Base-by-base conservation (phyloP, 345 rosid genomes). In the Camelina sativa region DNA sequence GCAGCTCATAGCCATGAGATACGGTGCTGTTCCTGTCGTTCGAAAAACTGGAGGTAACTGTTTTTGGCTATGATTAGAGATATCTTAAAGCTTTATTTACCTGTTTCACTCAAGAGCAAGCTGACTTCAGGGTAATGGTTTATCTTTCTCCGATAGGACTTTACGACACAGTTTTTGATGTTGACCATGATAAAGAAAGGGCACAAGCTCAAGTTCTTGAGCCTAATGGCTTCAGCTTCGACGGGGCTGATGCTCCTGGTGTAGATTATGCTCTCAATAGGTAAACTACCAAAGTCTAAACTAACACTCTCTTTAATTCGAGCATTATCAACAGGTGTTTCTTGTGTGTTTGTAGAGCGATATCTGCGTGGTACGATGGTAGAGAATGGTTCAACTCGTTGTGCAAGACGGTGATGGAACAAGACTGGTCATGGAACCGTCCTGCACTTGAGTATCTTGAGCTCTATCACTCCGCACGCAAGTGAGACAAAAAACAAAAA, bases 361-460 rank as follows among this genome's bases (percentile, higher is more conserved):
- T 93, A 63, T 72, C 97, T 6, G 89, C 84, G 13, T 93, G 93
- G 91, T 85, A 91, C 10, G 87, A 86, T 38, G 84, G 71, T 30
- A 86, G 88, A 69, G 97, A 91, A 3, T 90, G 97, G 95, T 88
- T 94, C 59, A 56, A 87, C 72, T 80, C 85, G 0, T 63, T 90
- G 47, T 84, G 95, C 79, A 84, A 84, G 88, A 94, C 64, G 22
- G 98, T 90, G 73, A 94, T 91, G 98, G 91, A 94, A 79, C 96
- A 94, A 89, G 97, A 94, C 79, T 94, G 98, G 98, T 94, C 97
- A 53, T 94, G 98, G 98, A 94, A 91, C 63, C 88, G 90, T 69
- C 98, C 98, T 44, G 96, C 98, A 50, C 96, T 94, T 8, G 96
- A 94, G 74, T 94, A 94, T 80, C 16, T 91, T 84, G 98, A 94